A percentile compares a stretch with the other conserved stretches of the same genome.
Conservation (phyloP, 1,139 yeast species). For the Debaryomyces robertsiae region DNA sequence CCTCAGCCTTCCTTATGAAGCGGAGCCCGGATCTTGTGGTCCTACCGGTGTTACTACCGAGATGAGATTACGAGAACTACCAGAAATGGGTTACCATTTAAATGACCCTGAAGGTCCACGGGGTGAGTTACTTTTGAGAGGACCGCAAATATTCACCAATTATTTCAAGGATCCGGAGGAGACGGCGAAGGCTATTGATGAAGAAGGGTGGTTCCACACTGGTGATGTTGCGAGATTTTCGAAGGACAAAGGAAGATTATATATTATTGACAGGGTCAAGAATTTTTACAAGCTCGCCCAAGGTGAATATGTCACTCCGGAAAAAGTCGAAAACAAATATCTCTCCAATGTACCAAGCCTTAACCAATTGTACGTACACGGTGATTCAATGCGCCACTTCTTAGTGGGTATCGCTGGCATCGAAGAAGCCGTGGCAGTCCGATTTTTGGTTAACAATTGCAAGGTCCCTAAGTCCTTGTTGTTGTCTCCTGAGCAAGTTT, state of each 20-base stretch:
- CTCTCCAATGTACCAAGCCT: constrained; percentile 54
- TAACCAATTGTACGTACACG: constrained; percentile 58
- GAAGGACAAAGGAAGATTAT: constrained; percentile 55
- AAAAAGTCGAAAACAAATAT: constrained; percentile 69
- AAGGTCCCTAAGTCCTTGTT: constrained; percentile 13
- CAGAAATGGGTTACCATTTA: constrained; percentile 64
- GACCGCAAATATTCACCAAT: constrained; percentile 62
- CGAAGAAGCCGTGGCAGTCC: constrained; percentile 36
- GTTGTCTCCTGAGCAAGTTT: constrained; percentile 23
- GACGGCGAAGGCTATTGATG: constrained; percentile 26
- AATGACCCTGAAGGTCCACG: constrained; percentile 43
- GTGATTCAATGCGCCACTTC: constrained; percentile 34
- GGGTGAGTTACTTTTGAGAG: constrained; percentile 67
- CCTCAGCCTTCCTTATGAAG: constrained; percentile 41
- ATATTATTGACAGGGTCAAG: constrained; percentile 73
- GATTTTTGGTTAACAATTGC: constrained; percentile 24
- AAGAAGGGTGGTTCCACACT: constrained; percentile 67
- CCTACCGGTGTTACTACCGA: constrained; percentile 56
- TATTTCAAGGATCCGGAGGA: constrained; percentile 59
- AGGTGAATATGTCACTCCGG: constrained; percentile 83
- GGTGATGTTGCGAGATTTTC: constrained; percentile 70
- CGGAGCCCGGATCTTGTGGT: constrained; percentile 67
- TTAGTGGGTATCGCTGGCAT: constrained; percentile 40
- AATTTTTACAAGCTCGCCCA: constrained; percentile 81
- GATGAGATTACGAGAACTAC: constrained; percentile 63